phyloP scores from a whole-genome alignment of 2,329 filamentous ascomycete genomes.

The Fusarium ambrosium region DNA sequence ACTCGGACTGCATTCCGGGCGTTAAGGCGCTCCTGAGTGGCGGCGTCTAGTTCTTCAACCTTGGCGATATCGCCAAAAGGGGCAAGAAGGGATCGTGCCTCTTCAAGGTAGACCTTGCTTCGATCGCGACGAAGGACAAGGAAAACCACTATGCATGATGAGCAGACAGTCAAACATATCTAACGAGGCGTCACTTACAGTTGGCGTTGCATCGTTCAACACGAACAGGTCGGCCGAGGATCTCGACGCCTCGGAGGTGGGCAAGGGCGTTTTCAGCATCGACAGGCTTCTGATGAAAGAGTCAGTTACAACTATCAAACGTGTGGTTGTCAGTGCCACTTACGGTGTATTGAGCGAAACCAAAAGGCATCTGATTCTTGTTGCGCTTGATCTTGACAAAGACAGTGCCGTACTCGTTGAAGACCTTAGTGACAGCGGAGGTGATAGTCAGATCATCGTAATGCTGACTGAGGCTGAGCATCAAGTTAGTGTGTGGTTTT shows the following conservation, averaged over 20 bases:
- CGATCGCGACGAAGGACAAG: conserved; percentile 58
- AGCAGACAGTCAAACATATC: conserved; percentile 28
- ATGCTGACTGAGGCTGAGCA: conserved; percentile 64
- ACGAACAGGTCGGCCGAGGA: conserved; percentile 70
- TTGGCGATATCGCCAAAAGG: conserved; percentile 60
- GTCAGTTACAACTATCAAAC: conserved; percentile 40
- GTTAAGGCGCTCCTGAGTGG: conserved; percentile 50
- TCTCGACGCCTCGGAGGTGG: conserved; percentile 61
- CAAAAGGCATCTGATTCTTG: conserved; percentile 69
- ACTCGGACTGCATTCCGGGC: conserved; percentile 55
- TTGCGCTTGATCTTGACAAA: conserved; percentile 76
- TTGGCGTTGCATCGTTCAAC: conserved; percentile 72
- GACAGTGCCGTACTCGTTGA: conserved; percentile 67
- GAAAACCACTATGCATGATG: conserved; percentile 59
- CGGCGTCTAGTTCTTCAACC: conserved; percentile 52
- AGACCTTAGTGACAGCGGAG: conserved; percentile 64
- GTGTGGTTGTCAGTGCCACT: conserved; percentile 44
- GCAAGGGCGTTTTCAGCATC: conserved; percentile 64
- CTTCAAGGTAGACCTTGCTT: conserved; percentile 54
- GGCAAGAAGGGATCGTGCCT: conserved; percentile 59
- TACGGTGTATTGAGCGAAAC: conserved; percentile 74
- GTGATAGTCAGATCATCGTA: conserved; percentile 66
- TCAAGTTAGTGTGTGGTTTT: not conserved
- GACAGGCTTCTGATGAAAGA: conserved; percentile 56
- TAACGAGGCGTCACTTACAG: conserved; percentile 56